A percentile compares a stretch with the other conserved stretches of the same genome.
phyloP scores from a whole-genome alignment of 768 basidiomycete species.

The Naematelia aurantialba region DNA sequence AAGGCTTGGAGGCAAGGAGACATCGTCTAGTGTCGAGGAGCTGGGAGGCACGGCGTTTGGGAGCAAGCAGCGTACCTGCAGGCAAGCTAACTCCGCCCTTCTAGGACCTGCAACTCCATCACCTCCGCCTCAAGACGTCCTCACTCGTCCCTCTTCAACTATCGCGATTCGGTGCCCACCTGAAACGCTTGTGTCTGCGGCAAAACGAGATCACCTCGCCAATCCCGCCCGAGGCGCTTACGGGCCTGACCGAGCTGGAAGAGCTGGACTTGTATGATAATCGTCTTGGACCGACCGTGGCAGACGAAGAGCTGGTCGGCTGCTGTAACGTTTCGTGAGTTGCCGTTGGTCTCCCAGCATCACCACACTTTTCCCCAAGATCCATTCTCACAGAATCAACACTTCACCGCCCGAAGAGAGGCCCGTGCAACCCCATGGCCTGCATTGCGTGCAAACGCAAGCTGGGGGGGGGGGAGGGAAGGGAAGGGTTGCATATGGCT shows the following conservation, averaged over 20 bases:
- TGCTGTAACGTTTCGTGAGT: constrained; percentile 50
- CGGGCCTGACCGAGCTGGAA: constrained; percentile 64
- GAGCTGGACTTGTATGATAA: constrained; percentile 97
- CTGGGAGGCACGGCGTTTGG: too few relatives aligned
- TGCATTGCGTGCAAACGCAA: too few relatives aligned
- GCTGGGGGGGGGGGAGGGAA: too few relatives aligned
- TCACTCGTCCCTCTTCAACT: constrained; percentile 57
- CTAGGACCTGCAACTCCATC: constrained; percentile 82
- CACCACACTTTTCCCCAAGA: constrained; percentile 50
- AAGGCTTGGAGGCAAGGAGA: too few relatives aligned
- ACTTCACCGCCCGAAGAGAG: too few relatives aligned
- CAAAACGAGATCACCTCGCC: constrained; percentile 76
- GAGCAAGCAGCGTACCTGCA: too few relatives aligned
- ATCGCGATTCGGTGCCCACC: constrained; percentile 64
- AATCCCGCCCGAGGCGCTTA: constrained; percentile 65
- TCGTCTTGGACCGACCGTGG: constrained; percentile 69
- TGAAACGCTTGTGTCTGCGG: constrained; percentile 74
- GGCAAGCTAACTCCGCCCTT: too few relatives aligned
- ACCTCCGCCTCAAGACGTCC: constrained; percentile 65
- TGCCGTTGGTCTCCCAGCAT: not conserved
- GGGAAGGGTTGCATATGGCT: too few relatives aligned
- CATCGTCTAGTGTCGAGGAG: too few relatives aligned
- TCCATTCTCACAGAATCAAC: not conserved
- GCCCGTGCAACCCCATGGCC: too few relatives aligned
- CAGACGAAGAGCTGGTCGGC: constrained; percentile 59